These are phyloP conservation scores for Nannochloropsis gaditana DNA, from an alignment of 108 stramenopile genomes.

Conservation along the genomic window DNA sequence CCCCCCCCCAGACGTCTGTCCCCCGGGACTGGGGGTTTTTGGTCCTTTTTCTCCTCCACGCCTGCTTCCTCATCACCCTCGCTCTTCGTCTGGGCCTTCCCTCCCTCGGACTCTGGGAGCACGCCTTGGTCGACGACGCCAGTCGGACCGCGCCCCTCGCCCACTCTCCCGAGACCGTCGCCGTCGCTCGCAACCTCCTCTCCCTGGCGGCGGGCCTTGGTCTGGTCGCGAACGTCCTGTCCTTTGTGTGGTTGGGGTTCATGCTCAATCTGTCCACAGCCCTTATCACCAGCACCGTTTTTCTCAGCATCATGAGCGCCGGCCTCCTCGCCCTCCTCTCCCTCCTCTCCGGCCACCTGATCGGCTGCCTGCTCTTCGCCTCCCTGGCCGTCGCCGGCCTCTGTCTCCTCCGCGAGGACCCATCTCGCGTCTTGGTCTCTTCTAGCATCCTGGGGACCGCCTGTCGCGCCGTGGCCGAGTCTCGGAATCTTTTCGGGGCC, in stretches of 20 bases:
- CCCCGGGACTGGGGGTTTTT: neutral
- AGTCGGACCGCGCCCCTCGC: neutral
- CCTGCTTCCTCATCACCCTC: conserved; percentile 1
- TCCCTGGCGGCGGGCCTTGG: neutral
- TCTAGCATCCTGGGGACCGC: neutral
- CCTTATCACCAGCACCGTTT: neutral
- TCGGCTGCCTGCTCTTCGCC: neutral
- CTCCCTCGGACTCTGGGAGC: neutral
- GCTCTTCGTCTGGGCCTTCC: neutral
- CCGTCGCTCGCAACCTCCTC: neutral
- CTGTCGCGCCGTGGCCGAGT: neutral
- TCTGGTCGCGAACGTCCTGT: neutral
- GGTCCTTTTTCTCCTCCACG: neutral
- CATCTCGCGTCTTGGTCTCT: neutral
- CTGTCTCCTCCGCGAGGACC: neutral
- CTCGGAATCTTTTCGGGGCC: neutral
- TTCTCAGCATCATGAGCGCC: neutral
- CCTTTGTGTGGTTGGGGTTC: neutral
- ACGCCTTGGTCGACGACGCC: neutral
- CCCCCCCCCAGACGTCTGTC: conserved; percentile 8
- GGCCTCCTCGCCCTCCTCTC: neutral
- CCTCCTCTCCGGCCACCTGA: neutral
- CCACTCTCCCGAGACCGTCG: neutral
- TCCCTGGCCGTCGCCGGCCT: neutral
- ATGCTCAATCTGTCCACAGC: neutral